phyloP scores from a whole-genome alignment of 345 rosid genomes.

The Eucalyptus fibrosa region DNA sequence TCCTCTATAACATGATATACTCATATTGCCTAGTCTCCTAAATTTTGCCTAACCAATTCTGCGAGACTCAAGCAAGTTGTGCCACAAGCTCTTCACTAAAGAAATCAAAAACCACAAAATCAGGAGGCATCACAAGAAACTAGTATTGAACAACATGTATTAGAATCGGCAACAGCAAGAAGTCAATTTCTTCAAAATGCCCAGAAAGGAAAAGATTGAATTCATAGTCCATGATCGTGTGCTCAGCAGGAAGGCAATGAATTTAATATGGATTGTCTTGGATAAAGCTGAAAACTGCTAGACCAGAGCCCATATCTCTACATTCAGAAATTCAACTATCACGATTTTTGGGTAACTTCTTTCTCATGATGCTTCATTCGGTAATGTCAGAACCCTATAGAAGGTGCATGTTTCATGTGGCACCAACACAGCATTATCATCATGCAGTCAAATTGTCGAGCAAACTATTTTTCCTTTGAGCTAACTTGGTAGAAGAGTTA shows the following conservation, averaged over 20 bases:
- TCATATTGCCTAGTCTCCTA: background rate
- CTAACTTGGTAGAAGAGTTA: background rate
- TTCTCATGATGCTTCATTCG: background rate
- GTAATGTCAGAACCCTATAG: background rate
- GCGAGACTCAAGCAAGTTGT: background rate
- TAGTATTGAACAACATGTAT: background rate
- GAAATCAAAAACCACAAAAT: background rate
- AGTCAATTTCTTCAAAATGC: background rate
- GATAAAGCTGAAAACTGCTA: background rate
- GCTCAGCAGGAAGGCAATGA: background rate
- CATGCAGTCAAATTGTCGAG: background rate
- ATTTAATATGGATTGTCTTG: background rate
- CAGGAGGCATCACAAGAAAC: background rate
- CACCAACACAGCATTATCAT: background rate
- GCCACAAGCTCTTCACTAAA: background rate
- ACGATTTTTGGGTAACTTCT: too few species aligned
- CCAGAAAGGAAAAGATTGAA: too few species aligned
- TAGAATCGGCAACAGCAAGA: background rate
- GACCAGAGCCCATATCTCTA: background rate
- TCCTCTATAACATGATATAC: background rate
- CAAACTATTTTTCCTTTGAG: background rate
- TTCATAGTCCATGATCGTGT: too few species aligned
- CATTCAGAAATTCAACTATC: background rate
- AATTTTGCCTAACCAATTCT: background rate
- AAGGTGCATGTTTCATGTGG: background rate